Evolutionary conservation across 345 rosid species (phyloP).

Genomic region (Brassica juncea): DNA sequence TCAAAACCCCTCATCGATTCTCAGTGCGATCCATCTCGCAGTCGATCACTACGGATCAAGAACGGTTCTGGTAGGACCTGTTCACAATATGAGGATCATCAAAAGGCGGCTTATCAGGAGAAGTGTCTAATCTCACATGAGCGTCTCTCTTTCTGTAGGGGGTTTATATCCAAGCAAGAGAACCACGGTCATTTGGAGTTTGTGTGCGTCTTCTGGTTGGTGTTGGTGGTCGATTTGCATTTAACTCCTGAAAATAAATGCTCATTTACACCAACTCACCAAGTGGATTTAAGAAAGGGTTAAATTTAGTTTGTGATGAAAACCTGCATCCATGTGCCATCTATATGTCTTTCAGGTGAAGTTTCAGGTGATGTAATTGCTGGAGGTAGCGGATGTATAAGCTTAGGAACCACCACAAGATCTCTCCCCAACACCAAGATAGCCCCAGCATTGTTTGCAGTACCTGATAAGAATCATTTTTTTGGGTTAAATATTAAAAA

Average conservation of each 20-base stretch:
- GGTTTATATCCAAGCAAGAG: conserved; percentile 86
- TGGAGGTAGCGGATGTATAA: conserved; percentile 96
- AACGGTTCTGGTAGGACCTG: conserved; percentile 48
- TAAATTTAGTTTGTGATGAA: background rate
- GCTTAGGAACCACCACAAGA: conserved; percentile 95
- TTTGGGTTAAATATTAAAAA: no score
- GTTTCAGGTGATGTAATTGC: conserved; percentile 83
- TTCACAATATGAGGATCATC: conserved; percentile 49
- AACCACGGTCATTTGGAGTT: conserved; percentile 74
- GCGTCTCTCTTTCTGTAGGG: background rate
- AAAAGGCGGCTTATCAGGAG: conserved; percentile 32
- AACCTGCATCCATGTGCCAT: conserved; percentile 99
- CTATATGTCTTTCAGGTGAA: conserved; percentile 79
- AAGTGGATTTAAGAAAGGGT: background rate
- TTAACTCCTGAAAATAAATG: conserved; percentile 66
- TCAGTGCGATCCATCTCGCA: conserved; percentile 42
- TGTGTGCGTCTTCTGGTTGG: conserved; percentile 97
- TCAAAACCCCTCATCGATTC: conserved; percentile 27
- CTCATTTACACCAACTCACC: background rate
- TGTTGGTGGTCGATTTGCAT: conserved; percentile 93
- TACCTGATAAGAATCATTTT: conserved; percentile 53
- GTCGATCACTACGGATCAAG: conserved; percentile 37
- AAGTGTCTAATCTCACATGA: conserved; percentile 29
- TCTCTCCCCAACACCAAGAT: conserved; percentile 98
- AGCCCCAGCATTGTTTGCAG: conserved; percentile 99